Base-by-base conservation (phyloP, 805 yeast genomes). In the Spathaspora passalidarum region DNA sequence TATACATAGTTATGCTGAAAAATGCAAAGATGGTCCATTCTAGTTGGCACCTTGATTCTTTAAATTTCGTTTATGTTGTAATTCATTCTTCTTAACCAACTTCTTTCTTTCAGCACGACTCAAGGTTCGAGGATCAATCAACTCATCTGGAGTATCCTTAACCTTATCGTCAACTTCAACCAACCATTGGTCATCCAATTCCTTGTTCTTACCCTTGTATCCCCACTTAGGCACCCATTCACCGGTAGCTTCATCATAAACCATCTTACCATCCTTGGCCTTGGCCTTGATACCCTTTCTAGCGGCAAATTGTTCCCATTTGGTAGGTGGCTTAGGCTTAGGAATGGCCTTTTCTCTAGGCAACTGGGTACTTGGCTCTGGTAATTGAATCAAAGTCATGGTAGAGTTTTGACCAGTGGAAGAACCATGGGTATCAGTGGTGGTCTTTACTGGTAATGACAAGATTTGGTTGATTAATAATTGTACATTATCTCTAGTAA, bases 171-270 rank as follows among this genome's bases (percentile, higher is more conserved):
- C 88, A 49, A 92, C 87, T 69, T 94, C 99, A 47, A 92, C 97
- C 61, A 89, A 76, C 99, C 99, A 94, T 68, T 94, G 97, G 59
- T 78, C 71, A 59, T 92, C 98, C 55, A 83, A 61, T 45, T 82
- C 80, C 71, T 94, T 92, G 69, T 94, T 94, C 68, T 82, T 81
- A 60, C 98, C 98, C 54, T 86, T 84, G 73, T 86, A 92, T 49
- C 99, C 99, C 99, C 99, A 94, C 68, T 90, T 92, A 57, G 96
- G 92, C 50, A 86, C 96, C 99, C 99, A 94, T 68, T 90, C 91
- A 43, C 92, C 91, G 23, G 80, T 70, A 25, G 79, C 94, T 66
- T 94, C 98, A 66, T 94, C 96, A 57, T 72, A 94, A 1, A 88
- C 89, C 79, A 84, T 74, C 70, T 88, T 94, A 40, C 96, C 97